Percentiles rank a stretch among this genome's conserved stretches.
phyloP scores from a whole-genome alignment of 202 grass and related monocot genomes.

The Digitaria exilis region DNA sequence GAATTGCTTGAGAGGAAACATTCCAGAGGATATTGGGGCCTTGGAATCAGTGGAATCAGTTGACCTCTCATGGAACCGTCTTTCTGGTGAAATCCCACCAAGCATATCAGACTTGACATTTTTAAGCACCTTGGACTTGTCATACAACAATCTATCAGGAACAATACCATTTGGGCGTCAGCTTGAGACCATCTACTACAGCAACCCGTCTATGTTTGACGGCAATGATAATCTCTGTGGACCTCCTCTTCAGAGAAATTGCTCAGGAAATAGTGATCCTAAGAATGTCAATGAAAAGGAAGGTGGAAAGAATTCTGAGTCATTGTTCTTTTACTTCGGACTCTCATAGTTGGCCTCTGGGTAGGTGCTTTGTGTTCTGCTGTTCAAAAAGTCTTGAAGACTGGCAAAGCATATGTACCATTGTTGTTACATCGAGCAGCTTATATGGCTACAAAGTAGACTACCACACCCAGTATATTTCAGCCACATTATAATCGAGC shows the following conservation, averaged over 20 bases:
- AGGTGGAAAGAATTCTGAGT: too few species aligned
- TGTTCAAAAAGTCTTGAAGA: conserved; percentile 19
- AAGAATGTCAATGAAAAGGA: too few species aligned
- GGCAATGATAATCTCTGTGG: conserved; percentile 44
- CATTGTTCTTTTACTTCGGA: neutral
- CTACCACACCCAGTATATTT: too few species aligned
- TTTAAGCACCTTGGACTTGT: conserved; percentile 35
- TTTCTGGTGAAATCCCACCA: conserved; percentile 40
- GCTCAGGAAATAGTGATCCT: neutral
- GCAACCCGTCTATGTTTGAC: neutral
- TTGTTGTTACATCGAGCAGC: too few species aligned
- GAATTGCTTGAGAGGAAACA: conserved; percentile 33
- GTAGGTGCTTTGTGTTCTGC: neutral
- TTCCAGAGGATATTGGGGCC: neutral
- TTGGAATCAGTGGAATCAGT: conserved; percentile 44
- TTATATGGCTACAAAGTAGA: too few species aligned
- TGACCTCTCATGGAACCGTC: conserved; percentile 35
- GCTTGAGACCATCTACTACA: conserved; percentile 16
- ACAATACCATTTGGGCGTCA: conserved; percentile 38
- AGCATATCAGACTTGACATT: conserved; percentile 29
- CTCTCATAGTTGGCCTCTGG: conserved; percentile 1
- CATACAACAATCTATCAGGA: conserved; percentile 46
- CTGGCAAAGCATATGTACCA: too few species aligned
- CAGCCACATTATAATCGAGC: too few species aligned
- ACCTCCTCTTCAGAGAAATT: conserved; percentile 6